phyloP scores from a whole-genome alignment of 805 yeast genomes.

The Saturnispora mendoncae region DNA sequence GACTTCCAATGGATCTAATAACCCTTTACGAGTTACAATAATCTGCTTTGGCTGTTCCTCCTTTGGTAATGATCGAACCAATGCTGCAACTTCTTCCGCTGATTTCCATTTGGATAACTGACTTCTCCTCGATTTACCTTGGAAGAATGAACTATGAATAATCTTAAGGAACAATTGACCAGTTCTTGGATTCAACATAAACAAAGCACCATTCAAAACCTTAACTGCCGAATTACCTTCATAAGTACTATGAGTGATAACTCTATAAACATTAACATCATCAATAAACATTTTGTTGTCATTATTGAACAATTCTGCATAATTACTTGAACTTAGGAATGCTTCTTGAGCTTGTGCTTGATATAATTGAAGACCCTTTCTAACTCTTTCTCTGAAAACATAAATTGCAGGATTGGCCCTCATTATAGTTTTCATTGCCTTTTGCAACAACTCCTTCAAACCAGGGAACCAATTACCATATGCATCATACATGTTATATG shows the following conservation, averaged over 20 bases:
- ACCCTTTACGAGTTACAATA: constrained; percentile 82
- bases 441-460: constrained; percentile 77
- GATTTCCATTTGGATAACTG: constrained; percentile 97
- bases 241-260: constrained; percentile 79
- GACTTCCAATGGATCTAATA: constrained; percentile 90
- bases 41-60: constrained; percentile 94
- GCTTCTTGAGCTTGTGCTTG: constrained; percentile 94
- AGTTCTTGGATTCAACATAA: constrained; percentile 79
- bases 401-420: constrained; percentile 88
- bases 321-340: constrained; percentile 78
- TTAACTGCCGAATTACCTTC: constrained; percentile 91
- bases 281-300: constrained; percentile 84
- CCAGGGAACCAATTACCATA: constrained; percentile 99
- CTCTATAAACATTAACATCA: constrained; percentile 91
- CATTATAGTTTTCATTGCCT: constrained; percentile 90
- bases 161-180: constrained; percentile 87
- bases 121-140: constrained; percentile 89
- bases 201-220: constrained; percentile 88
- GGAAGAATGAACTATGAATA: constrained; percentile 91
- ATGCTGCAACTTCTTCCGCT: constrained; percentile 93
- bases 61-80: constrained; percentile 77
- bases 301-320: constrained; percentile 78
- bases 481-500: constrained; percentile 92
- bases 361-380: constrained; percentile 88
- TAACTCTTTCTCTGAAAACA: constrained; percentile 84